Conservation (phyloP, 495 filamentous ascomycete species). For the Rhypophila decipiens region DNA sequence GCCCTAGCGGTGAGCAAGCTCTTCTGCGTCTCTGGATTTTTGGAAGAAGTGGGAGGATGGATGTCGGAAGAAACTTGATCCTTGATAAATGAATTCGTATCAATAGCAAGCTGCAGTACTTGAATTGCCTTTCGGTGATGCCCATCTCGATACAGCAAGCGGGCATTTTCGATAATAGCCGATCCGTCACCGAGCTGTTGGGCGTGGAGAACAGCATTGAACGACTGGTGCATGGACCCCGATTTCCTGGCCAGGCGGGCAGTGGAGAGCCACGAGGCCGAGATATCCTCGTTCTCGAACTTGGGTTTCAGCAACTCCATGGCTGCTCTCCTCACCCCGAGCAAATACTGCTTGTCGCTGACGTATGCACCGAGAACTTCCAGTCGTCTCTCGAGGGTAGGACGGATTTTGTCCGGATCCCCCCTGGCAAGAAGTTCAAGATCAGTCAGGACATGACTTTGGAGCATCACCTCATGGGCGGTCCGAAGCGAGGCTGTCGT, state of each 20-base stretch:
- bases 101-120: constrained; percentile 75
- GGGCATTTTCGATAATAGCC: constrained; percentile 86
- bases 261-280: constrained; percentile 77
- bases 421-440: constrained; percentile 63
- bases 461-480: constrained; percentile 74
- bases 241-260: constrained; percentile 82
- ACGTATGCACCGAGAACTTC: constrained; percentile 80
- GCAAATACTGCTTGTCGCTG: constrained; percentile 86
- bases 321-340: constrained; percentile 77
- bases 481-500: constrained; percentile 71
- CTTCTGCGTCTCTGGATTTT: constrained; percentile 37
- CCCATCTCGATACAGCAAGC: constrained; percentile 89
- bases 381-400: constrained; percentile 64
- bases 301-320: constrained; percentile 62
- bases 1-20: constrained; percentile 58
- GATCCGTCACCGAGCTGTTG: constrained; percentile 74
- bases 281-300: constrained; percentile 61
- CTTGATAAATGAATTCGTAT: constrained; percentile 57
- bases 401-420: constrained; percentile 42
- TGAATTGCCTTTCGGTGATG: constrained; percentile 95
- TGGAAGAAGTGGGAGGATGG: constrained; percentile 41
- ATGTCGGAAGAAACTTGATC: constrained; percentile 18
- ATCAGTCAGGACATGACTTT: constrained; percentile 80
- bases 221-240: constrained; percentile 74
- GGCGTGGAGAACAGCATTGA: constrained; percentile 88